Percentiles rank a stretch among this genome's conserved stretches.
Evolutionary conservation across 2,329 filamentous ascomycete species (phyloP).

Genomic region (Penicillium fuscoglaucum): DNA sequence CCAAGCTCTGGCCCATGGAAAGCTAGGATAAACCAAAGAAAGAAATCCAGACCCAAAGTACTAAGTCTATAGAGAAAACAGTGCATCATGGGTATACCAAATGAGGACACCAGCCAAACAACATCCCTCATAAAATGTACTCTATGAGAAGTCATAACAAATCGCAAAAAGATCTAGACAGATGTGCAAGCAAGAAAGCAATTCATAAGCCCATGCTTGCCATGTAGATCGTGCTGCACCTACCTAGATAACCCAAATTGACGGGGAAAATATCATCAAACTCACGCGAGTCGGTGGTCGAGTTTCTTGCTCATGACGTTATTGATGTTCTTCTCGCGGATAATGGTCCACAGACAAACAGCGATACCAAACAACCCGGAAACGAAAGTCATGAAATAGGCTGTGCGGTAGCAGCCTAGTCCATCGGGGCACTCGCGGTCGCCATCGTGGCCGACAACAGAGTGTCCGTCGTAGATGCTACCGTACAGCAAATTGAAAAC

Average conservation of each 20-base stretch:
- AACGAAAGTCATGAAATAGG: conserved; percentile 75
- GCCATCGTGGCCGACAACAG: conserved; percentile 65
- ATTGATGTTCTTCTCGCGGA: conserved; percentile 40
- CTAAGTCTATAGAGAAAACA: conserved; percentile 17
- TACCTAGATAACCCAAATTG: neutral
- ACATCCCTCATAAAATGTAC: conserved; percentile 10
- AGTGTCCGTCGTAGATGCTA: conserved; percentile 77
- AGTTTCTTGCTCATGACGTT: conserved; percentile 28
- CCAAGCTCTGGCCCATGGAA: neutral
- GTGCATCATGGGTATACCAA: conserved; percentile 9
- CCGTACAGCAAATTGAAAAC: conserved; percentile 93
- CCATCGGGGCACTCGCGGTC: conserved; percentile 76
- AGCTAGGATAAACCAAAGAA: neutral
- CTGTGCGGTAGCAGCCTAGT: conserved; percentile 73
- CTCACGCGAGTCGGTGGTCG: conserved; percentile 36
- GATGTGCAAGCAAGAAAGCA: neutral
- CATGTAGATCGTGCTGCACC: neutral
- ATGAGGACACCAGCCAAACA: conserved; percentile 7
- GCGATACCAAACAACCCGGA: conserved; percentile 69
- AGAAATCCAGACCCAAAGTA: conserved; percentile 10
- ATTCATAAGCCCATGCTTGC: neutral
- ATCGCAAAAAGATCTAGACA: neutral
- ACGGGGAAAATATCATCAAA: neutral
- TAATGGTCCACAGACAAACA: conserved; percentile 62
- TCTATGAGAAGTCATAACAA: conserved; percentile 4